phyloP scores from a whole-genome alignment of 2,329 filamentous ascomycete genomes.

The Beauveria rudraprayagi region DNA sequence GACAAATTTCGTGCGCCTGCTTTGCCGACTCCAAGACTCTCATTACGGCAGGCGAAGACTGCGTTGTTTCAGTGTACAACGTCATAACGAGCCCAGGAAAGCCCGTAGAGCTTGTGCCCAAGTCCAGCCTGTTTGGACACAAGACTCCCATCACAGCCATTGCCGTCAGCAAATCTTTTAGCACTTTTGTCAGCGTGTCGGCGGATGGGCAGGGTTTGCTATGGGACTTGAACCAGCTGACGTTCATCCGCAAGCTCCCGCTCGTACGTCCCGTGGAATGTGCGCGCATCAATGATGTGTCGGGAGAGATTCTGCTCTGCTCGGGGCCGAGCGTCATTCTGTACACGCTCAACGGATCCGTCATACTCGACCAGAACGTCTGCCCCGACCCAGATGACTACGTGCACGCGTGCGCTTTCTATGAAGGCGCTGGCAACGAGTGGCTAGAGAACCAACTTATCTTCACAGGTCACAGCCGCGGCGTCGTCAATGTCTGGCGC shows the following conservation, averaged over 20 bases:
- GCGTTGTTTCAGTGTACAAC: conserved; percentile 78
- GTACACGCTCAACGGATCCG: conserved; percentile 80
- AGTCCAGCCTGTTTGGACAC: conserved; percentile 82
- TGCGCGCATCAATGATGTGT: conserved; percentile 80
- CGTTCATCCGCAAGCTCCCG: conserved; percentile 72
- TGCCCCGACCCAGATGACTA: conserved; percentile 64
- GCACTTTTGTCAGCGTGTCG: conserved; percentile 76
- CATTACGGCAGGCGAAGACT: conserved; percentile 87
- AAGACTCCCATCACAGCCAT: conserved; percentile 74
- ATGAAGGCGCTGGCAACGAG: conserved; percentile 83
- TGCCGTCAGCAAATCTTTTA: conserved; percentile 80
- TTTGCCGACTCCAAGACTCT: conserved; percentile 88
- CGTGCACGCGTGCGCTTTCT: conserved; percentile 79
- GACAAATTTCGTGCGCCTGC: conserved; percentile 73
- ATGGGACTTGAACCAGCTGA: conserved; percentile 89
- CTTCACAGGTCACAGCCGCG: conserved; percentile 80
- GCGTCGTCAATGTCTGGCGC: conserved; percentile 73
- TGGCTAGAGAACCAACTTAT: conserved; percentile 82
- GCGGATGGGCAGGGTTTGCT: conserved; percentile 75
- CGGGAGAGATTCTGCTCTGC: conserved; percentile 82
- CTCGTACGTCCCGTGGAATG: conserved; percentile 55
- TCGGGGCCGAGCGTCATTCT: conserved; percentile 66
- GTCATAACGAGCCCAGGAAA: conserved; percentile 57
- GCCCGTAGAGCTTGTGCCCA: conserved; percentile 68
- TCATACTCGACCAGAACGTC: conserved; percentile 74